Conservation (phyloP, 2,329 filamentous ascomycete genomes). For the Immersiporthe knoxdaviesiana region DNA sequence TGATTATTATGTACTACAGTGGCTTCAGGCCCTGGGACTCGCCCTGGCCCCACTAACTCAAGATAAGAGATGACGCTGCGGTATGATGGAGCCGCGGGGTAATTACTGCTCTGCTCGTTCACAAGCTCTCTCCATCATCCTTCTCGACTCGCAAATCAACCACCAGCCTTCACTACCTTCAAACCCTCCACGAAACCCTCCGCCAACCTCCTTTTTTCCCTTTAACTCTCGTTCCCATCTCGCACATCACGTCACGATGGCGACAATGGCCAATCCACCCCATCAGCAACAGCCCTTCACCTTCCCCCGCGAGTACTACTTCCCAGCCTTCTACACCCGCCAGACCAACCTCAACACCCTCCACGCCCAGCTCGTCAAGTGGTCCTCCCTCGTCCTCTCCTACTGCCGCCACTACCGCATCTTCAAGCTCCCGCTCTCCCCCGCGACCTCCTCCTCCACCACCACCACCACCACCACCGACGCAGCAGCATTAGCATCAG, state of each 20-base stretch:
- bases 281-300: conserved; percentile 44
- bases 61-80: conserved; percentile 15
- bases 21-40: neutral
- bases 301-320: conserved; percentile 70
- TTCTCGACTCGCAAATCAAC: neutral
- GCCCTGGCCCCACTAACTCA: neutral
- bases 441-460: conserved; percentile 48
- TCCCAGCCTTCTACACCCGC: conserved; percentile 84
- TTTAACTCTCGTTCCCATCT: too few species aligned
- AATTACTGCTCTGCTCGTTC: neutral
- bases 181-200: neutral
- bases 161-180: neutral
- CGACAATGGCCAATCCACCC: conserved; percentile 7
- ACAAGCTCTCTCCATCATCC: neutral
- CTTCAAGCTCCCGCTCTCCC: conserved; percentile 70
- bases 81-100: conserved; percentile 9
- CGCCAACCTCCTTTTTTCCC: neutral
- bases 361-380: conserved; percentile 78
- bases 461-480: conserved; percentile 44
- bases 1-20: neutral
- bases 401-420: conserved; percentile 81
- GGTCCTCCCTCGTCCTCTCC: conserved; percentile 80
- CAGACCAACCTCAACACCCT: conserved; percentile 75
- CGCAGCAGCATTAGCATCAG: too few species aligned
- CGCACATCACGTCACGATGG: neutral